phyloP scores from a whole-genome alignment of 495 filamentous ascomycete genomes.

The Immersiella caudata region DNA sequence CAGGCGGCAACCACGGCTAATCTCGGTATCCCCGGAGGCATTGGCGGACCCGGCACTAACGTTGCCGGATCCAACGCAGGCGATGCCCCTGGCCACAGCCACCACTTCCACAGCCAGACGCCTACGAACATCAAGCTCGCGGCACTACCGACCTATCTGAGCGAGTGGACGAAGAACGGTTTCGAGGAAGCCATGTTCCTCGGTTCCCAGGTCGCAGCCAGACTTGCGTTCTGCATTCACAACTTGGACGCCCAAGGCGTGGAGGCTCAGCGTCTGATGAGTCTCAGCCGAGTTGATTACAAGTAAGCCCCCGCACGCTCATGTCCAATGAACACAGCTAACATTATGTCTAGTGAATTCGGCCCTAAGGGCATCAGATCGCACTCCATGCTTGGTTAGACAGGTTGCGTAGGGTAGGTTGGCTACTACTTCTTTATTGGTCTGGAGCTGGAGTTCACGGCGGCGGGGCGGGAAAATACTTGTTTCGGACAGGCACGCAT shows the following conservation, averaged over 20 bases:
- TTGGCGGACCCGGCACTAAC: constrained; percentile 37
- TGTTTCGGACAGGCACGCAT: not conserved
- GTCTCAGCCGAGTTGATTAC: constrained; percentile 50
- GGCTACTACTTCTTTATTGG: not conserved
- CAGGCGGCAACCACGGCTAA: constrained; percentile 85
- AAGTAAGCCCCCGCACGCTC: constrained; percentile 43
- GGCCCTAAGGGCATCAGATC: constrained; percentile 47
- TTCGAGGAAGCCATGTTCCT: constrained; percentile 80
- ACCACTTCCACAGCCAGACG: constrained; percentile 85
- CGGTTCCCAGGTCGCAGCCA: constrained; percentile 76
- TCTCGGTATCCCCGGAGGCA: constrained; percentile 54
- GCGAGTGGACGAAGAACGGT: constrained; percentile 88
- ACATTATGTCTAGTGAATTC: constrained; percentile 43
- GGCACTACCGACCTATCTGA: constrained; percentile 82
- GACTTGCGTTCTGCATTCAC: constrained; percentile 66
- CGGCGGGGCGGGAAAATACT: not conserved
- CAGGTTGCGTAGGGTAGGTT: not conserved
- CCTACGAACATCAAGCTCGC: constrained; percentile 82
- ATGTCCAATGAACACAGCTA: not conserved
- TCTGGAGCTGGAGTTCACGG: not conserved
- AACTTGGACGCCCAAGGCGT: constrained; percentile 46
- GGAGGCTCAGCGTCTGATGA: constrained; percentile 48
- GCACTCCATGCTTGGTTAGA: constrained; percentile 45
- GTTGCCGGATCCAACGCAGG: constrained; percentile 37
- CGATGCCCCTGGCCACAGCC: constrained; percentile 40